These are phyloP conservation scores for Leishmania guyanensis DNA, from an alignment of 208 protist genomes.

Conservation along the genomic window DNA sequence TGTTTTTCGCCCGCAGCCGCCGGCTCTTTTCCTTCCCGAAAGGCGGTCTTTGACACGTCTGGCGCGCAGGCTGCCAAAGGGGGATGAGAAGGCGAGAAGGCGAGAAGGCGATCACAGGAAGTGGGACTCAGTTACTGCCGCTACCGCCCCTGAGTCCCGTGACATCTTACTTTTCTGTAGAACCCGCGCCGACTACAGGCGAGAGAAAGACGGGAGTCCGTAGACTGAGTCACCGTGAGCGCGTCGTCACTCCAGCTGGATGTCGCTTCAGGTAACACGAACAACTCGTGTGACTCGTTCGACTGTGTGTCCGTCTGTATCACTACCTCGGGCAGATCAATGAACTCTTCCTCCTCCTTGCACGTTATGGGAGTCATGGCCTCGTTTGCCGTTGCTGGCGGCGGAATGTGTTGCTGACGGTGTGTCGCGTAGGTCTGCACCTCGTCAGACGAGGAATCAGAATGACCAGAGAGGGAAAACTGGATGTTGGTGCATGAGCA, in stretches of 20 bases:
- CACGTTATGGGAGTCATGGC: not conserved
- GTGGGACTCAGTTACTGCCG: not conserved
- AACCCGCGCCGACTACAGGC: not conserved
- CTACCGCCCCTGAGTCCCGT: not conserved
- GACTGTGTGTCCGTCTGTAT: not conserved
- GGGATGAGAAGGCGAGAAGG: not conserved
- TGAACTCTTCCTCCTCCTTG: not conserved
- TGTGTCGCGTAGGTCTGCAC: not conserved
- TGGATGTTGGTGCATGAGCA: conserved; percentile 1
- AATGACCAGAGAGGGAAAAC: not conserved
- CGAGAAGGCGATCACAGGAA: not conserved
- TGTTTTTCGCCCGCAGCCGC: not conserved
- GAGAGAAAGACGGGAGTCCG: not conserved
- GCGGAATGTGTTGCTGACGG: not conserved
- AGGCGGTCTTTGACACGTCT: not conserved
- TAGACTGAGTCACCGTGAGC: no score
- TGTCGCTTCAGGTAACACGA: not conserved
- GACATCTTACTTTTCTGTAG: not conserved
- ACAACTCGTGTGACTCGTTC: not conserved
- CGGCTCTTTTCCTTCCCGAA: not conserved
- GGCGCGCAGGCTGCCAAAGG: not conserved
- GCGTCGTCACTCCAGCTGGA: not conserved
- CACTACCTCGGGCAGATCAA: not conserved
- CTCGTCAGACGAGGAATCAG: not conserved
- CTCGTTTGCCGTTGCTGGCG: not conserved